Evolutionary conservation across 164 flowering plant genomes (phyloP).

Genomic region (Saururus chinensis): DNA sequence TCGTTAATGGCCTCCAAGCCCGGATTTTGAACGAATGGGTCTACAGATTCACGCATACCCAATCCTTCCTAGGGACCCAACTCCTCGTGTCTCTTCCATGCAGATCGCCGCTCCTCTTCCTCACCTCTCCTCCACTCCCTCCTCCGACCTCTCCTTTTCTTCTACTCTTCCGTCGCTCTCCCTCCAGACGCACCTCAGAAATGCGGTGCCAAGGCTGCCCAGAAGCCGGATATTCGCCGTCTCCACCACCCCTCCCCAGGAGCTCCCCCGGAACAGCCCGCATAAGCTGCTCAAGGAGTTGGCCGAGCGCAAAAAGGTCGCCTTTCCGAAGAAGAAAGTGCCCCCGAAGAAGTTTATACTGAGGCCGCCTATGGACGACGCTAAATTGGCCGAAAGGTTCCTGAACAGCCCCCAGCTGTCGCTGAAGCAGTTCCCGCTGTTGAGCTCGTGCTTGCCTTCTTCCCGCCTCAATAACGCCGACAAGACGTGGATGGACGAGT

Average conservation of each 20-base stretch:
- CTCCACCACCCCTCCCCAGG: conserved; percentile 35
- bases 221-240: conserved; percentile 37
- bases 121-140: conserved; percentile 12
- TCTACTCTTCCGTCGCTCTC: conserved; percentile 46
- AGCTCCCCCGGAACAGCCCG: conserved; percentile 67
- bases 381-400: conserved; percentile 60
- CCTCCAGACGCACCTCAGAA: conserved; percentile 28
- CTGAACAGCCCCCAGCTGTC: conserved; percentile 90
- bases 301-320: conserved; percentile 56
- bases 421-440: conserved; percentile 71
- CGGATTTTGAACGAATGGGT: neutral
- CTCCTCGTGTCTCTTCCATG: conserved; percentile 19
- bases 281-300: conserved; percentile 89
- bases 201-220: conserved; percentile 14
- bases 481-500: conserved; percentile 88
- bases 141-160: conserved; percentile 45
- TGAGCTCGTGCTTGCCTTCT: conserved; percentile 85
- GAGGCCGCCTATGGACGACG: conserved; percentile 86
- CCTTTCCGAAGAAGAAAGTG: conserved; percentile 53
- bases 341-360: conserved; percentile 80
- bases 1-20: neutral
- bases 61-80: neutral
- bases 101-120: conserved; percentile 57
- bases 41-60: no score
- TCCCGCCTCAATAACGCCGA: conserved; percentile 75